phyloP scores from a whole-genome alignment of 352 stramenopile species.

The Blastocystis sp. region DNA sequence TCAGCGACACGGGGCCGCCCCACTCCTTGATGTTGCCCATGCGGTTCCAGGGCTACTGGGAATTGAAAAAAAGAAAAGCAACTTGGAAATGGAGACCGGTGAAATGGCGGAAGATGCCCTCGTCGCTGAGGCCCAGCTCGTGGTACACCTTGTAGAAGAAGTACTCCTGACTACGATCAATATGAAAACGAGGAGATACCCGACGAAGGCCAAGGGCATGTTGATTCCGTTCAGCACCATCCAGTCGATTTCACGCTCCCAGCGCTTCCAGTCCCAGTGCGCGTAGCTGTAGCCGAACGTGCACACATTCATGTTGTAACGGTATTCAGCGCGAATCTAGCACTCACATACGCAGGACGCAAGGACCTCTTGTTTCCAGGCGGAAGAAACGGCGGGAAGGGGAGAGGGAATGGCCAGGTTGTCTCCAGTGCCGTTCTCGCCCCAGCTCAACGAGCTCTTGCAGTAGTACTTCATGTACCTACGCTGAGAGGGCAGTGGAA shows the following conservation, averaged over 20 bases:
- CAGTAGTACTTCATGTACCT: constrained; percentile 46
- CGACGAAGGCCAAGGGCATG: constrained; percentile 83
- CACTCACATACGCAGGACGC: neutral
- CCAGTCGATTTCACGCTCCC: constrained; percentile 85
- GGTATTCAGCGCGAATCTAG: constrained; percentile 75
- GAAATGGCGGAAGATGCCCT: constrained; percentile 82
- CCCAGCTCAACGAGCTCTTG: constrained; percentile 33
- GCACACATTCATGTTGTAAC: constrained; percentile 86
- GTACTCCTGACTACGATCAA: constrained; percentile 74
- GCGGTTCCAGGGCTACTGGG: constrained; percentile 70
- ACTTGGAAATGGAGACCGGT: constrained; percentile 81
- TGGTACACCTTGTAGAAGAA: constrained; percentile 82
- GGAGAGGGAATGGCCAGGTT: neutral
- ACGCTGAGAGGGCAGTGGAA: neutral
- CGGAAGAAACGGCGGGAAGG: neutral
- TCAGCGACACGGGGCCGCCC: constrained; percentile 38
- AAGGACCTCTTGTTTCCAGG: neutral
- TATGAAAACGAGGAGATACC: constrained; percentile 72
- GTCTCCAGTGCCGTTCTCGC: constrained; percentile 33
- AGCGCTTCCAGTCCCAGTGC: constrained; percentile 81
- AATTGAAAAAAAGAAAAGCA: constrained; percentile 70
- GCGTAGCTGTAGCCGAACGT: constrained; percentile 84
- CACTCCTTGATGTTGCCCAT: constrained; percentile 81
- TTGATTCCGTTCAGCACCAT: constrained; percentile 88
- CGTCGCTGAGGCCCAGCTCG: constrained; percentile 78